Evolutionary conservation across 306 rosid species (phyloP).

Genomic region (Sicyos edulis): DNA sequence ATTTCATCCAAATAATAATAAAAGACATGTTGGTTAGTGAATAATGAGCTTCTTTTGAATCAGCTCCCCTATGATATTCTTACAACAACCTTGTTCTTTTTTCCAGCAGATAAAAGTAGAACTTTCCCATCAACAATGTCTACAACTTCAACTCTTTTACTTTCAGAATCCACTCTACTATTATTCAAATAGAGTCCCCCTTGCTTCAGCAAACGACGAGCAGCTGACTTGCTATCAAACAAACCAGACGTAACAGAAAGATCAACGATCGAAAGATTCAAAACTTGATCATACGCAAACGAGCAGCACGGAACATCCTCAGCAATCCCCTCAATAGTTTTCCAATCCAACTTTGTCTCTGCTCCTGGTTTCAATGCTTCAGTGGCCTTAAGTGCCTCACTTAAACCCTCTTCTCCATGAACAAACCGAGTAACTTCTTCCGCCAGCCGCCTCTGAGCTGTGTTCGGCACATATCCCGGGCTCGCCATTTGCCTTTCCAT

Average conservation of each 20-base stretch:
- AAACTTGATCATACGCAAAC: conserved; percentile 54
- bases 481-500: conserved; percentile 58
- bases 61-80: conserved; percentile 41
- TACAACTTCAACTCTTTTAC: conserved; percentile 47
- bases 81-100: conserved; percentile 90
- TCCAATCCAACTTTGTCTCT: conserved; percentile 80
- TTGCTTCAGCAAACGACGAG: conserved; percentile 78
- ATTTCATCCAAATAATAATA: conserved; percentile 9
- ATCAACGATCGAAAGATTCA: conserved; percentile 60
- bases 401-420: conserved; percentile 76
- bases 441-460: conserved; percentile 68
- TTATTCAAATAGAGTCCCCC: conserved; percentile 93
- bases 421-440: conserved; percentile 86
- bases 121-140: conserved; percentile 90
- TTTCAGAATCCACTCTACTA: conserved; percentile 60
- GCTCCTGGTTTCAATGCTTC: conserved; percentile 88
- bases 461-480: conserved; percentile 63
- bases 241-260: conserved; percentile 82
- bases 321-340: conserved; percentile 72
- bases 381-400: conserved; percentile 78
- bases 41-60: conserved; percentile 21
- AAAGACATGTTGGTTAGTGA: conserved; percentile 18
- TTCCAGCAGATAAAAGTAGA: conserved; percentile 83
- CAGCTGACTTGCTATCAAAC: conserved; percentile 83
- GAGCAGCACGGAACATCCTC: conserved; percentile 84